Base-by-base conservation (phyloP, 2,329 filamentous ascomycete species). In the Alternaria sp. region DNA sequence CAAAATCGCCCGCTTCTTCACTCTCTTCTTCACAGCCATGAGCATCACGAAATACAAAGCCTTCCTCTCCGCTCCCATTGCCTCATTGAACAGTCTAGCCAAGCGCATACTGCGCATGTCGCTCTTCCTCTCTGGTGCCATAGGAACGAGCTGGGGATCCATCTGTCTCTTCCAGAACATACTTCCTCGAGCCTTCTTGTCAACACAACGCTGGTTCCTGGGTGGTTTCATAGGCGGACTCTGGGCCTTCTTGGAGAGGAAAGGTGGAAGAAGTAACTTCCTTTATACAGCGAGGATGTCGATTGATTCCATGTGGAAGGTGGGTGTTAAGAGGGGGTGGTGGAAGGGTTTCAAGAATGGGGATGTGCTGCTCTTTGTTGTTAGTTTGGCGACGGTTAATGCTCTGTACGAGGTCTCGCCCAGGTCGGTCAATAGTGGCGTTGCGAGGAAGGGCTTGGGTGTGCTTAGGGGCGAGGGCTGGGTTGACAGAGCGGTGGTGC, bases 191-290 rank as follows among this genome's bases (percentile, higher is more conserved):
- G 86, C 86, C 6, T 84, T 93, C 9, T 84, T 97, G 1, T 88
- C 94, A 0, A 94, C 91, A 0, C 91, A 96, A 77, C 88, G 96
- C 21, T 96, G 96, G 85, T 97, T 96, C 85, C 83, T 97, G 0
- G 92, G 93, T 56, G 95, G 96, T 8, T 92, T 95, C 77, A 74
- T 96, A 1, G 93, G 91, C 1, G 96, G 96, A 0, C 80, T 96
- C 25, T 97, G 94, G 89, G 92, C 92, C 0, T 92, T 92, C 78
- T 81, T 97, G 2, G 91, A 93, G 75, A 84, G 90, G 47, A 83
- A 84, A 53, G 83, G 86, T 21, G 73, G 79, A 3, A 65, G 63
- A 87, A 85, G 86, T 1, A 87, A 92, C 58, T 97, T 96, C 79
- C 73, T 97, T 64, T 96, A 96, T 79, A 90, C 88, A 67, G 88